phyloP scores from a whole-genome alignment of 2,329 filamentous ascomycete species.

The Fusarium veterinarium region DNA sequence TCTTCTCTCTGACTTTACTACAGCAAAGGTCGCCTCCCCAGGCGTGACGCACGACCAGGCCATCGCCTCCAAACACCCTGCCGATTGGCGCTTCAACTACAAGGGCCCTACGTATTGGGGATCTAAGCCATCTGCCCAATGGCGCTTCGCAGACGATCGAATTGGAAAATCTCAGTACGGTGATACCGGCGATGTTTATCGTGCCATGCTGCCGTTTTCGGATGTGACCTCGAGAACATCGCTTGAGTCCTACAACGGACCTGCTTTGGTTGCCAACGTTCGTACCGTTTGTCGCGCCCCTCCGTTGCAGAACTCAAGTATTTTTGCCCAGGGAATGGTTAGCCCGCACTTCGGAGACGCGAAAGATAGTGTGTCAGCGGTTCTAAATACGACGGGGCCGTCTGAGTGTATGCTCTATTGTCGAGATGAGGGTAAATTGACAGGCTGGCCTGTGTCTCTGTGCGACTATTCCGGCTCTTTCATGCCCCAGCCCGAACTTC shows the following conservation, averaged over 20 bases:
- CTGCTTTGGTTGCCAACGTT: background rate
- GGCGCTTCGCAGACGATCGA: constrained; percentile 10
- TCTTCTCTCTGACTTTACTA: constrained; percentile 12
- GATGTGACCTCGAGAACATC: background rate
- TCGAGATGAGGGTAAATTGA: too few species aligned
- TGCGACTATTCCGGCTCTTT: too few species aligned
- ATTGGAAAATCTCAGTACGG: background rate
- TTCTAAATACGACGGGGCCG: background rate
- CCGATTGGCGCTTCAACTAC: background rate
- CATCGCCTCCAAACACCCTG: background rate
- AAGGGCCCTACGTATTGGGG: background rate
- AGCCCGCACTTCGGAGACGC: background rate
- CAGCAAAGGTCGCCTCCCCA: background rate
- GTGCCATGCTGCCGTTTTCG: constrained; percentile 1
- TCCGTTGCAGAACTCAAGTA: background rate
- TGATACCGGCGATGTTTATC: constrained; percentile 9
- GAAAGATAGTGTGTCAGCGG: background rate
- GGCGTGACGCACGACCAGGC: background rate
- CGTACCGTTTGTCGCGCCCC: background rate
- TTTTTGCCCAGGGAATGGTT: background rate
- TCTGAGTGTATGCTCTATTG: background rate
- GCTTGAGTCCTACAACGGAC: background rate
- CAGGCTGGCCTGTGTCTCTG: too few species aligned
- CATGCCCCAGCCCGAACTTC: too few species aligned
- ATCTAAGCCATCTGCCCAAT: background rate